phyloP scores from a whole-genome alignment of 2,329 filamentous ascomycete genomes.

The Lasiodiplodia gonubiensis region DNA sequence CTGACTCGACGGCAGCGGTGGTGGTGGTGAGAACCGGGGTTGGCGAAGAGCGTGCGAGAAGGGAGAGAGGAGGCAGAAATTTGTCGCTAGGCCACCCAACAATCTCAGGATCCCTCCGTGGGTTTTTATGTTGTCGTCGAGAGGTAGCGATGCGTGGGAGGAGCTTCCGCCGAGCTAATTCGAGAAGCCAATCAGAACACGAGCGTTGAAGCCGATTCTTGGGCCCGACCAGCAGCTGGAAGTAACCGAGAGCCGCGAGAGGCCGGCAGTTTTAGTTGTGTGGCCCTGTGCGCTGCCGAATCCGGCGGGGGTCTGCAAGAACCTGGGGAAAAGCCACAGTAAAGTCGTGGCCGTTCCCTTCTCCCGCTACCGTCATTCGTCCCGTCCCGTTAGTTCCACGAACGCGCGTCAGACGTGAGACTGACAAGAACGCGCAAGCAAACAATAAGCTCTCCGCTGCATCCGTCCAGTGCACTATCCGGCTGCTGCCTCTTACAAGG shows the following conservation, averaged over 20 bases:
- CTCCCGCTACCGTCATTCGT: not conserved
- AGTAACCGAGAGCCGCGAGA: constrained; percentile 27
- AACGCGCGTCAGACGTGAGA: not conserved
- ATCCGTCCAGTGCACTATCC: not conserved
- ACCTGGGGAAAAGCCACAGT: constrained; percentile 1
- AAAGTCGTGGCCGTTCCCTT: not conserved
- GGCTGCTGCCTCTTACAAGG: not conserved
- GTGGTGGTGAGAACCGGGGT: not conserved
- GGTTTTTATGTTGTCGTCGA: constrained; percentile 11
- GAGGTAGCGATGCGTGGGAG: not conserved
- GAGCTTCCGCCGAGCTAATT: constrained; percentile 1
- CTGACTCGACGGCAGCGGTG: not conserved
- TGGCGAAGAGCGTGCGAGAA: not conserved
- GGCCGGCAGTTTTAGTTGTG: constrained; percentile 12
- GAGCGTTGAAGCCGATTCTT: constrained; percentile 10
- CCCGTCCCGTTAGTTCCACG: not conserved
- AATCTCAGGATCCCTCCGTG: not conserved
- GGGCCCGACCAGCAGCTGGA: not conserved
- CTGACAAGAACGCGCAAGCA: not conserved
- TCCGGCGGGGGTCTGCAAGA: not conserved
- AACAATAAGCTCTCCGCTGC: not conserved
- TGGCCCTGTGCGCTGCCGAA: not conserved
- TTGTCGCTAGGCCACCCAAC: not conserved
- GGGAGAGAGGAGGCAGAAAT: not conserved
- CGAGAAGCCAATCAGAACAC: constrained; percentile 2